phyloP scores from a whole-genome alignment of 441 rosid genomes.

The Lepidium campestre region DNA sequence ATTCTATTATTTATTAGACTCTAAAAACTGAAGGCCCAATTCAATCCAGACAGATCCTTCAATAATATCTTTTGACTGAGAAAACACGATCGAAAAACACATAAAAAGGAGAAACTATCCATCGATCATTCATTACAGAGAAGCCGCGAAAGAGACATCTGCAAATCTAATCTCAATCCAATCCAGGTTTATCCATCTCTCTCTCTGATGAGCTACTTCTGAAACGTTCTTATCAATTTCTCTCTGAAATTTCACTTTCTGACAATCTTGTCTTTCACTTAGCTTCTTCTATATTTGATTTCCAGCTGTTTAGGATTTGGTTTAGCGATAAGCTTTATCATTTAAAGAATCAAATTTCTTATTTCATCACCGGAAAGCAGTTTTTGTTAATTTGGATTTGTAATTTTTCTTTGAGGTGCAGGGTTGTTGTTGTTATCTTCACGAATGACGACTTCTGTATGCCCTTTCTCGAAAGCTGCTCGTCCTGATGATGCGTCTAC shows the following conservation, averaged over 20 bases:
- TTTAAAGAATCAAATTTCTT: background rate
- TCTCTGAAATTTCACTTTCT: background rate
- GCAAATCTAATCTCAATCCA: slow-evolving; percentile 10
- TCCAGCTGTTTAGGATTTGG: background rate
- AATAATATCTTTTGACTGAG: background rate
- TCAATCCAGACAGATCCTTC: slow-evolving; percentile 3
- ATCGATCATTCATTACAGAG: slow-evolving; percentile 23
- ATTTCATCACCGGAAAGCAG: background rate
- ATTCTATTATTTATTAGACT: background rate
- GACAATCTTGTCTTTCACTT: background rate
- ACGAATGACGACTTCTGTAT: slow-evolving; percentile 54
- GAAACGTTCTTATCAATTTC: background rate
- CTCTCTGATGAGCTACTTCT: background rate
- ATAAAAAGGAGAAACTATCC: background rate
- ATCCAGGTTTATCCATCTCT: slow-evolving; percentile 16
- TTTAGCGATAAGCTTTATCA: background rate
- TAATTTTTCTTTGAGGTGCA: background rate
- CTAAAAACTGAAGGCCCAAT: background rate
- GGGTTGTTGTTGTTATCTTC: background rate
- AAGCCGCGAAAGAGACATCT: slow-evolving; percentile 8
- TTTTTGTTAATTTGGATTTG: background rate
- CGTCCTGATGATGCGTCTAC: slow-evolving; percentile 50
- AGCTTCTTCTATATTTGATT: background rate
- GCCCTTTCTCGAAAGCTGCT: slow-evolving; percentile 60
- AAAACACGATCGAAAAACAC: background rate